A percentile compares a stretch with the other conserved stretches of the same genome.
Conservation (phyloP, 1,284 basidiomycete species). For the Pterula multifida region DNA sequence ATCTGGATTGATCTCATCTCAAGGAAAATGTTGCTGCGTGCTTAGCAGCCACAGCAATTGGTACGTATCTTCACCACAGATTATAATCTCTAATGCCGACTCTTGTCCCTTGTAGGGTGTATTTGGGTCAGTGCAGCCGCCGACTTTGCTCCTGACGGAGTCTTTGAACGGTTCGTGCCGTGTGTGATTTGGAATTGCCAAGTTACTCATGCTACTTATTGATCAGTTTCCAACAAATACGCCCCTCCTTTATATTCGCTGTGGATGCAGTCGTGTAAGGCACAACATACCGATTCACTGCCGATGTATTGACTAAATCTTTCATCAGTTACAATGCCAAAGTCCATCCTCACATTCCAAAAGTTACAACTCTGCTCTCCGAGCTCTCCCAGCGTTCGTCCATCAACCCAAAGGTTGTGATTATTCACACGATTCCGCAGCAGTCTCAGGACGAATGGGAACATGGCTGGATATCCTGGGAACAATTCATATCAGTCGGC, state of each 20-base stretch:
- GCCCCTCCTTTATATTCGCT: slow-evolving; percentile 61
- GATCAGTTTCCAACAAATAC: slow-evolving; percentile 59
- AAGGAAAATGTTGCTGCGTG: slow-evolving; percentile 67
- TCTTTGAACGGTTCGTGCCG: slow-evolving; percentile 54
- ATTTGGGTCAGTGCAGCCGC: slow-evolving; percentile 82
- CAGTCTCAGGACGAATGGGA: slow-evolving; percentile 27
- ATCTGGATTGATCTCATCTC: slow-evolving; percentile 1
- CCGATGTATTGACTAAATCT: neutral
- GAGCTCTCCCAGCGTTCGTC: slow-evolving; percentile 29
- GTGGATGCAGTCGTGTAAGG: slow-evolving; percentile 60
- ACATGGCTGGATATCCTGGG: slow-evolving; percentile 42
- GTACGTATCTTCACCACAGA: slow-evolving; percentile 15
- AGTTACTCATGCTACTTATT: slow-evolving; percentile 7
- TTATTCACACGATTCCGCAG: slow-evolving; percentile 35
- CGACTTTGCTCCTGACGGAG: slow-evolving; percentile 78
- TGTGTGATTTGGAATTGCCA: slow-evolving; percentile 9
- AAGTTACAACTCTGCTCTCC: slow-evolving; percentile 44
- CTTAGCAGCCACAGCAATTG: slow-evolving; percentile 66
- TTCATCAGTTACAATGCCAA: slow-evolving; percentile 53
- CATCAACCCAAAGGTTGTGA: slow-evolving; percentile 39
- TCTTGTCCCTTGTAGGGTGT: slow-evolving; percentile 20
- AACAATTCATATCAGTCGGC: slow-evolving; percentile 38
- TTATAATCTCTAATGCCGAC: neutral
- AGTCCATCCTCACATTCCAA: slow-evolving; percentile 57
- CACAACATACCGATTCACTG: slow-evolving; percentile 4